Base-by-base conservation (phyloP, 2,329 filamentous ascomycete genomes). In the Beauveria varroae region DNA sequence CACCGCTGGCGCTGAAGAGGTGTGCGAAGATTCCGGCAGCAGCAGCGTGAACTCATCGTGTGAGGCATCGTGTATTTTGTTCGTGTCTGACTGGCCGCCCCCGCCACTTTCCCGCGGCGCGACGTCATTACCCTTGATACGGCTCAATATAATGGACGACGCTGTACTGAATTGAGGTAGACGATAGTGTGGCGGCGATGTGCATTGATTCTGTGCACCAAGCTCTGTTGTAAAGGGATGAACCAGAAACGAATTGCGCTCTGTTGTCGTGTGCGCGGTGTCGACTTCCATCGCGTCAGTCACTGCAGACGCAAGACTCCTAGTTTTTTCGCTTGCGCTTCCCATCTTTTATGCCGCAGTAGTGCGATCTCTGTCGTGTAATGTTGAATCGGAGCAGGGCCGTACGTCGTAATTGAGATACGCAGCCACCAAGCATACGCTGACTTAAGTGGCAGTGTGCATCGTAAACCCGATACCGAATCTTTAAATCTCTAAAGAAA, bases 81-180 rank as follows among this genome's bases (percentile, higher is more conserved):
- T 40, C 2, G 18, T 8, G 22, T 40, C 24, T 40, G 16, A 28
- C n/a, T 28, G 34, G n/a, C 24, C 10, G 34, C 37, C 50, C 6
- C 1, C 24, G 8, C 18, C 14, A 44, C 1, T 22, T 7, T 34
- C 10, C 5, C n/a, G 34, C 2, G 20, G 50, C 20, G 10, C 14
- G 20, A 14, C 40, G 14, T 7, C 14, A 24, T 18, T 43, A 46
- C 24, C 6, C 16, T 61, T 65, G 24, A 66, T 60, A 43, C 65
- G 62, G 44, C 62, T 58, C 41, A 66, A 50, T 55, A 66, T 66
- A 14, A 53, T 34, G 18, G 64, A 57, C 2, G 65, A 63, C 4
- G 59, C 34, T 43, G 50, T 30, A 24, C 55, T 65, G 60, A 66
- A 66, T 47, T 65, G 65, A 14, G 61, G 57, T 14, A 41, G 57